phyloP scores from a whole-genome alignment of 768 basidiomycete genomes.

The Boletus fagicola region DNA sequence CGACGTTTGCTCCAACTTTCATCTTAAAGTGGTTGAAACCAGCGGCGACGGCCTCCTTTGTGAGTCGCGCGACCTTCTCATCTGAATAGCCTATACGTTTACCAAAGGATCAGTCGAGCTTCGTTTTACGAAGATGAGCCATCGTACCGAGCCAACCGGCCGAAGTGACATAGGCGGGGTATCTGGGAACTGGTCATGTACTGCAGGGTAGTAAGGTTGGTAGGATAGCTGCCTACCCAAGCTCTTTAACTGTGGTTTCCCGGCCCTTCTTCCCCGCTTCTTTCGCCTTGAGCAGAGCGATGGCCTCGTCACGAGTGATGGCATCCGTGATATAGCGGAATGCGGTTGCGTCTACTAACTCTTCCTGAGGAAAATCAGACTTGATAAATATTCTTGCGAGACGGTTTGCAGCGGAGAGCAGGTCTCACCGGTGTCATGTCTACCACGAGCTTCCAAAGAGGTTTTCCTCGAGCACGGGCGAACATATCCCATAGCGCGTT shows the following conservation, averaged over 20 bases:
- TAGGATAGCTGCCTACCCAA: slow-evolving; percentile 47
- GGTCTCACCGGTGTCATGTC: slow-evolving; percentile 76
- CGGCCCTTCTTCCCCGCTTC: slow-evolving; percentile 76
- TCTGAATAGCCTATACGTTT: slow-evolving; percentile 70
- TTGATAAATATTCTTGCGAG: background rate
- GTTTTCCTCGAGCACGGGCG: slow-evolving; percentile 75
- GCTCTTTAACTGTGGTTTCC: slow-evolving; percentile 67
- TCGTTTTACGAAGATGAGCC: background rate
- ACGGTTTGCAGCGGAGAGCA: background rate
- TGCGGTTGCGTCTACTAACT: slow-evolving; percentile 70
- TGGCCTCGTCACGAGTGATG: slow-evolving; percentile 87
- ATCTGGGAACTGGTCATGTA: slow-evolving; percentile 43
- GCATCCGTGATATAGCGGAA: slow-evolving; percentile 94
- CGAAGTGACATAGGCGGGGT: slow-evolving; percentile 92
- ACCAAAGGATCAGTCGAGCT: slow-evolving; percentile 6
- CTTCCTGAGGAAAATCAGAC: slow-evolving; percentile 52
- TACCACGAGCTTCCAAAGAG: slow-evolving; percentile 90
- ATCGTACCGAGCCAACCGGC: slow-evolving; percentile 82
- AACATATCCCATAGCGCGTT: slow-evolving; percentile 97
- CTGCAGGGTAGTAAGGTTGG: background rate
- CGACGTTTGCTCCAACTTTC: slow-evolving; percentile 88
- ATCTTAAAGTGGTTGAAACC: slow-evolving; percentile 99
- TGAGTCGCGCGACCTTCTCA: slow-evolving; percentile 85
- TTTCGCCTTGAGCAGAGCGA: slow-evolving; percentile 75
- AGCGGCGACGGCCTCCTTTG: slow-evolving; percentile 75